These are phyloP conservation scores for Cladochytrium replicatum DNA, from an alignment of 192 early-diverging fungal species.

Conservation along the genomic window DNA sequence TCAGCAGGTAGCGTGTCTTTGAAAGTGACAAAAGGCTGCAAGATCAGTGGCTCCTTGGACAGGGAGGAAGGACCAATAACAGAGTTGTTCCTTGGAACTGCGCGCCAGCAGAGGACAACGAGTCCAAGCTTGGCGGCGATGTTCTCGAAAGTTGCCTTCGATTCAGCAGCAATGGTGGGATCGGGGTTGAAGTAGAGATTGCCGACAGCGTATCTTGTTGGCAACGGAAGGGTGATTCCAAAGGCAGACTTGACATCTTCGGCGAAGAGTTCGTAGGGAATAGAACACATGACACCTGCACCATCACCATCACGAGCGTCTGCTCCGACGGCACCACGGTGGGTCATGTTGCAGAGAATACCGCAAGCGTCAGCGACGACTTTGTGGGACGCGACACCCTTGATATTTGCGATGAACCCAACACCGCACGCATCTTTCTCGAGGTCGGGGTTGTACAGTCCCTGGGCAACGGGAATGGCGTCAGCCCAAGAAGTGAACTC, in stretches of 20 bases:
- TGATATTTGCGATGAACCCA: constrained; percentile 91
- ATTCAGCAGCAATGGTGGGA: constrained; percentile 52
- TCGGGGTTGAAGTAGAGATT: constrained; percentile 83
- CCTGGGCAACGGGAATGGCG: constrained; percentile 77
- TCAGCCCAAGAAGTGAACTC: constrained; percentile 82
- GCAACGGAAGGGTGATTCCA: constrained; percentile 55
- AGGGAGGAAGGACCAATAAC: constrained; percentile 84
- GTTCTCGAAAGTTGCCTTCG: constrained; percentile 64
- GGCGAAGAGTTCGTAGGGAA: constrained; percentile 82
- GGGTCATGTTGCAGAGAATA: constrained; percentile 98
- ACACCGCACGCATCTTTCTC: constrained; percentile 99
- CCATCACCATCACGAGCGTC: constrained; percentile 96
- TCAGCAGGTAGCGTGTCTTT: constrained; percentile 7
- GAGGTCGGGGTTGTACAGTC: constrained; percentile 74
- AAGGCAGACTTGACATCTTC: constrained; percentile 27
- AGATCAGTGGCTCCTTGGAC: constrained; percentile 83
- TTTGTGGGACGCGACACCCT: too few relatives aligned
- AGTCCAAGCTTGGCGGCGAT: constrained; percentile 68
- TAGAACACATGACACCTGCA: constrained; percentile 90
- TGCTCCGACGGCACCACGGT: constrained; percentile 89
- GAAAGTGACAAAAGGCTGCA: constrained; percentile 83
- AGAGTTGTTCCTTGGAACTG: constrained; percentile 70
- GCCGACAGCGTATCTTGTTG: constrained; percentile 94
- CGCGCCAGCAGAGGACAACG: constrained; percentile 78
- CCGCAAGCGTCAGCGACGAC: constrained; percentile 81